Conservation (phyloP, 1,284 basidiomycete genomes). For the Anthracocystis panici-leucophaei region DNA sequence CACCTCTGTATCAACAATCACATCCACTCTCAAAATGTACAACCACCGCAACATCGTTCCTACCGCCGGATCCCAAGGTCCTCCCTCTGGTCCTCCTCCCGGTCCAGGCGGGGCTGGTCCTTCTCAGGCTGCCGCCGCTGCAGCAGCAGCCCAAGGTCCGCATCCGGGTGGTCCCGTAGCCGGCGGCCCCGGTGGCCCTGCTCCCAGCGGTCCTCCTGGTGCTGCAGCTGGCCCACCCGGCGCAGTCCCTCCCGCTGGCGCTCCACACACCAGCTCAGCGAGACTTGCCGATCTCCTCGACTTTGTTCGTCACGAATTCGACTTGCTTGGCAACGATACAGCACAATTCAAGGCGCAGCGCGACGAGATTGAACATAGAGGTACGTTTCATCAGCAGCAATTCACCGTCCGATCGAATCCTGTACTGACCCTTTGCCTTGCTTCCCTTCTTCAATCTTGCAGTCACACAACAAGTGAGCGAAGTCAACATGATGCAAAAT, state of each 20-base stretch:
- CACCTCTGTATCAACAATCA: constrained; percentile 9
- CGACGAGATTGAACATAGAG: constrained; percentile 89
- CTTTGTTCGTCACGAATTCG: constrained; percentile 86
- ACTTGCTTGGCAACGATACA: constrained; percentile 80
- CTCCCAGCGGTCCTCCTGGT: constrained; percentile 37
- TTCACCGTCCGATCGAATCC: not conserved
- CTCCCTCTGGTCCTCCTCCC: constrained; percentile 40
- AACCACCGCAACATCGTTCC: constrained; percentile 53
- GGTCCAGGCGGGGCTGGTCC: constrained; percentile 45
- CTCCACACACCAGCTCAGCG: constrained; percentile 50
- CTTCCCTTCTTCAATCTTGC: not conserved
- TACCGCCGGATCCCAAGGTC: constrained; percentile 40
- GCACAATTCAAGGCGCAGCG: constrained; percentile 79
- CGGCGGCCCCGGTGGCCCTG: constrained; percentile 40
- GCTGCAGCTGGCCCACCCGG: constrained; percentile 44
- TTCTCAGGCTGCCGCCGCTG: constrained; percentile 41
- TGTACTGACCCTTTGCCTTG: constrained; percentile 2
- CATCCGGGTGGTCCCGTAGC: constrained; percentile 45
- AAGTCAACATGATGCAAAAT: constrained; percentile 70
- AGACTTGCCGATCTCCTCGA: constrained; percentile 85
- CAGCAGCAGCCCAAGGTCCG: constrained; percentile 41
- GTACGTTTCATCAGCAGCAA: constrained; percentile 72
- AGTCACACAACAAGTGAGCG: constrained; percentile 60
- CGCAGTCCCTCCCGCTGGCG: constrained; percentile 37
- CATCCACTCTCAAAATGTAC: constrained; percentile 33